These are phyloP conservation scores for Cydonia oblonga DNA, from an alignment of 331 rosid genomes.

Conservation along the genomic window DNA sequence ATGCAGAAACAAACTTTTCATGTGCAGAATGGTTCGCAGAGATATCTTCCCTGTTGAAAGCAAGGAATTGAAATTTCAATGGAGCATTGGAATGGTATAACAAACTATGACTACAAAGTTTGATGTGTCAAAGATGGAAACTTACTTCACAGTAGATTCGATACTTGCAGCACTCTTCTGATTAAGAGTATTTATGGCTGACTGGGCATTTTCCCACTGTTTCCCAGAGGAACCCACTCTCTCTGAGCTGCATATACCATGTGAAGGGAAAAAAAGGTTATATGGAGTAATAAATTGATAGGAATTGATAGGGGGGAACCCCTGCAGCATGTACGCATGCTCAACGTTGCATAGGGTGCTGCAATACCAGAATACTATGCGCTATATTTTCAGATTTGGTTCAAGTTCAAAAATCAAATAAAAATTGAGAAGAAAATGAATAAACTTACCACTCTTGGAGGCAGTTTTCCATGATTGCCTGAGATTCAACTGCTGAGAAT, in stretches of 20 bases:
- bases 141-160: conserved; percentile 55
- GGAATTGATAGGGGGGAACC: not conserved
- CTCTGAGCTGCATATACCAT: conserved; percentile 51
- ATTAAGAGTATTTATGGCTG: conserved; percentile 34
- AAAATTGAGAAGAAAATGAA: not conserved
- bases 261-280: not conserved
- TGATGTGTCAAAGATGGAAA: not conserved
- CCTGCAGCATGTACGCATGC: not conserved
- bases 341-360: not conserved
- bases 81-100: not conserved
- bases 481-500: conserved; percentile 32
- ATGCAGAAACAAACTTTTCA: conserved; percentile 39
- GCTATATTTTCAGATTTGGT: not conserved
- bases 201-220: conserved; percentile 59
- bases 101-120: not conserved
- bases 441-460: conserved; percentile 55
- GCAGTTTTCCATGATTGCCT: conserved; percentile 36
- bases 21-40: conserved; percentile 30
- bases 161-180: conserved; percentile 37
- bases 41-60: conserved; percentile 40
- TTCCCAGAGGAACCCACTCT: conserved; percentile 33
- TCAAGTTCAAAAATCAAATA: not conserved
- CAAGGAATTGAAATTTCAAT: not conserved
- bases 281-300: not conserved
- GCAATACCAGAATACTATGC: not conserved